Base-by-base conservation (phyloP, 1,139 yeast genomes). In the Kazachstania sp. region DNA sequence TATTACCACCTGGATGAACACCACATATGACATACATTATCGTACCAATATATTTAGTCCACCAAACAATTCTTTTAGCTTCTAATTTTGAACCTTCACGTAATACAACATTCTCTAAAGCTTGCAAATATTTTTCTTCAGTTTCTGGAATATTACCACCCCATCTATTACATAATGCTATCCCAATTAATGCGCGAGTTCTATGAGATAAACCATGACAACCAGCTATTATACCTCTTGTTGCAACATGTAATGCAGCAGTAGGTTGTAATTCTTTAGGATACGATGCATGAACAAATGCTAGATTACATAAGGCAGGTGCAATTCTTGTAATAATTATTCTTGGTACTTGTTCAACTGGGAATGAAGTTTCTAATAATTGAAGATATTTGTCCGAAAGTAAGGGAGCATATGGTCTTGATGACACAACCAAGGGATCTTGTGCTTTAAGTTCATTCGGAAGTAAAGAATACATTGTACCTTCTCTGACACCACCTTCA, bases 401-500 rank as follows among this genome's bases (percentile, higher is more conserved):
- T 30, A 78, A 60, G 11, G 86, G 84, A 1, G 86, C 82, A 61
- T 78, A 81, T 4, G 83, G 83, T 54, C 74, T 67, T 2, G 87
- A 75, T 3, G 85, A 83, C 4, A 81, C 75, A 23, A 77, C 57
- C 15, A 82, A 58, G 5, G 88, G 88, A 54, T 82, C 87, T 57
- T 80, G 81, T 6, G 73, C 64, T 47, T 81, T 72, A 34, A 79
- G 70, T 35, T 71, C 71, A 19, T 71, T 66, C 16, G 84, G 78
- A 35, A 81, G 66, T 55, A 74, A 73, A 12, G 82, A 77, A 58
- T 77, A 82, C 37, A 82, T 57, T 1, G 79, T 79, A 49, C 87
- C 87, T 65, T 82, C 87, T 53, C 87, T 71, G 19, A 81, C 81
- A 49, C 86, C 86, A 51, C 86, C 86, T 58, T 81, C 86, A 49